These are phyloP conservation scores for Volutella citrinella DNA, from an alignment of 2,329 filamentous ascomycete species.

Conservation along the genomic window DNA sequence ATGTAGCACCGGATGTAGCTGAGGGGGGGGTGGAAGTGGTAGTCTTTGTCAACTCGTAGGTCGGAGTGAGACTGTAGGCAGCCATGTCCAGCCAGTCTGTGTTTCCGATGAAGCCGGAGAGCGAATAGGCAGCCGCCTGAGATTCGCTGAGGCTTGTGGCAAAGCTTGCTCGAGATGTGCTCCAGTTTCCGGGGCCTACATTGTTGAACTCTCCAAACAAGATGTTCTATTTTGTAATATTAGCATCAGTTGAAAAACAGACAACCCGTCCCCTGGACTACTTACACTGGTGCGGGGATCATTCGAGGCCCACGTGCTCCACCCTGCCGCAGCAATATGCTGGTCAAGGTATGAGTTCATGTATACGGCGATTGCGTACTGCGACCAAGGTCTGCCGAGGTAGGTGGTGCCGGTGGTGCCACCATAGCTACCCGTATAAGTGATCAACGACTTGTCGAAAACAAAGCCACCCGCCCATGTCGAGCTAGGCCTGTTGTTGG, in stretches of 20 bases:
- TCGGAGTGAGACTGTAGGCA: slow-evolving; percentile 21
- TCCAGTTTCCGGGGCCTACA: slow-evolving; percentile 38
- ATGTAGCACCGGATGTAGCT: slow-evolving; percentile 20
- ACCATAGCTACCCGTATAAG: slow-evolving; percentile 23
- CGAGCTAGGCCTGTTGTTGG: slow-evolving; percentile 27
- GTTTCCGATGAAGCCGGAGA: slow-evolving; percentile 17
- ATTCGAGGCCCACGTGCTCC: slow-evolving; percentile 50
- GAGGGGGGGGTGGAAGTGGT: slow-evolving; percentile 13
- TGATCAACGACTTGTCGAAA: slow-evolving; percentile 29
- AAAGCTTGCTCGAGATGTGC: slow-evolving; percentile 15
- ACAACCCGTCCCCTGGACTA: background rate
- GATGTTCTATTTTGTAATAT: slow-evolving; percentile 32
- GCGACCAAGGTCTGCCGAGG: slow-evolving; percentile 46
- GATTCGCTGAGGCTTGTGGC: slow-evolving; percentile 19
- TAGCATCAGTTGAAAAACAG: too few relatives aligned
- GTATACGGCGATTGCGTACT: slow-evolving; percentile 44
- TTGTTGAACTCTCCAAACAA: slow-evolving; percentile 59
- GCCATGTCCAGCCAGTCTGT: slow-evolving; percentile 23
- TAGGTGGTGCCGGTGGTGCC: slow-evolving; percentile 35
- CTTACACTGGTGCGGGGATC: slow-evolving; percentile 52
- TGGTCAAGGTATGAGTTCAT: slow-evolving; percentile 45
- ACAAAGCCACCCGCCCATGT: slow-evolving; percentile 30
- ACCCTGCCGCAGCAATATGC: slow-evolving; percentile 21
- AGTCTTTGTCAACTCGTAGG: slow-evolving; percentile 9
- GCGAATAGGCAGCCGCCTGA: slow-evolving; percentile 15